Percentiles rank a stretch among this genome's conserved stretches.
Evolutionary conservation across 768 basidiomycete species (phyloP).

Genomic region (Calvatia gigantea): DNA sequence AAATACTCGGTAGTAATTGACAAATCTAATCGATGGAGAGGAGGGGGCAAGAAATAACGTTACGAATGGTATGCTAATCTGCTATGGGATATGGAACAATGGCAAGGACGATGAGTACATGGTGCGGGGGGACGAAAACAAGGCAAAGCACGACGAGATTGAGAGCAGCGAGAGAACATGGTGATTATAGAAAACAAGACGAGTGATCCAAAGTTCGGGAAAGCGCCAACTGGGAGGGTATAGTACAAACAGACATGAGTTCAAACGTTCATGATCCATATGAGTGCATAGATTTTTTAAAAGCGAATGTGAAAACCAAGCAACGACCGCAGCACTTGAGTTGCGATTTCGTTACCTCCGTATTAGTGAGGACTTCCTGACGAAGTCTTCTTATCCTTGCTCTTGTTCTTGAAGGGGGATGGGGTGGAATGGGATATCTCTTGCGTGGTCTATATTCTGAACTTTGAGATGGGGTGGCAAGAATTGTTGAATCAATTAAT

Average conservation of each 20-base stretch:
- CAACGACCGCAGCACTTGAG: too few species aligned
- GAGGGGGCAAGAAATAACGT: neutral
- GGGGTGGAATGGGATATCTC: neutral
- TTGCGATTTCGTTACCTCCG: neutral
- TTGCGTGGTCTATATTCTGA: neutral
- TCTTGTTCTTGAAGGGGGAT: neutral
- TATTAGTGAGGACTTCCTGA: neutral
- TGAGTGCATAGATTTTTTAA: neutral
- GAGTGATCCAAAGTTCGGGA: neutral
- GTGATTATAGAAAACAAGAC: neutral
- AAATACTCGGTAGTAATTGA: neutral
- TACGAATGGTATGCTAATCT: conserved; percentile 2
- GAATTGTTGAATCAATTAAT: conserved; percentile 7
- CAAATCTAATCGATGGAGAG: neutral
- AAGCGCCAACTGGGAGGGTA: neutral
- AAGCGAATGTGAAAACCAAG: too few species aligned
- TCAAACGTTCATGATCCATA: neutral
- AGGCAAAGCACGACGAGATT: neutral
- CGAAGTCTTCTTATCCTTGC: neutral
- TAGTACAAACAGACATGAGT: neutral
- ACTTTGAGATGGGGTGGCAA: neutral
- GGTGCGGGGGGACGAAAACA: neutral
- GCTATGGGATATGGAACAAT: neutral
- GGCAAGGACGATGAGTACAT: neutral
- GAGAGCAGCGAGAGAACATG: neutral